phyloP scores from a whole-genome alignment of 768 basidiomycete species.

The Boletus barrowsii region DNA sequence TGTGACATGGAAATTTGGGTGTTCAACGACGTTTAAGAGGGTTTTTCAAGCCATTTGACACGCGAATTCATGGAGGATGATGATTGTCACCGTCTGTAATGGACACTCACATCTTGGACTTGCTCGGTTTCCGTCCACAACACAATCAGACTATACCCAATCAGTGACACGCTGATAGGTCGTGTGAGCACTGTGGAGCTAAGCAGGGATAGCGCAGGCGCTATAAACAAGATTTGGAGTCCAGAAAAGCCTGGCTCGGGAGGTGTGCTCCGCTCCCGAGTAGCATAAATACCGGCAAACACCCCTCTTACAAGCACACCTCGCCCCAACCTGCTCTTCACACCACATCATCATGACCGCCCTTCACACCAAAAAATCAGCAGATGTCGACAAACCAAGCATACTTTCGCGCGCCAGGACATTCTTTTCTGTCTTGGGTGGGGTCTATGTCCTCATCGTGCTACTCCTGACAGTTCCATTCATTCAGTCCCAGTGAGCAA shows the following conservation, averaged over 20 bases:
- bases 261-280: not conserved
- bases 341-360: slow-evolving; percentile 10
- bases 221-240: not conserved
- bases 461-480: slow-evolving; percentile 56
- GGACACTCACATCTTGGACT: not conserved
- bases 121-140: not conserved
- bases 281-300: slow-evolving; percentile 18
- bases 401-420: slow-evolving; percentile 29
- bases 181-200: slow-evolving; percentile 15
- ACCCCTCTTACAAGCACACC: not conserved
- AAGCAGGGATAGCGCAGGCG: not conserved
- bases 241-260: not conserved
- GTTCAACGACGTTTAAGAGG: not conserved
- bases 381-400: slow-evolving; percentile 5
- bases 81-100: not conserved
- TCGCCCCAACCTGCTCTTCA: not conserved
- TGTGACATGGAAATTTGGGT: slow-evolving; percentile 11
- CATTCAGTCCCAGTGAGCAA: slow-evolving; percentile 65
- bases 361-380: not conserved
- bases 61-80: not conserved
- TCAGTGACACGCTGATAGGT: not conserved
- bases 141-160: not conserved
- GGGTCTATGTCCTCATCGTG: slow-evolving; percentile 52
- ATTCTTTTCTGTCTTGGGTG: slow-evolving; percentile 42
- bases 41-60: no score